A percentile compares a stretch with the other conserved stretches of the same genome.
Evolutionary conservation across 2,329 filamentous ascomycete species (phyloP).

Genomic region (Plectosphaerella sp.): DNA sequence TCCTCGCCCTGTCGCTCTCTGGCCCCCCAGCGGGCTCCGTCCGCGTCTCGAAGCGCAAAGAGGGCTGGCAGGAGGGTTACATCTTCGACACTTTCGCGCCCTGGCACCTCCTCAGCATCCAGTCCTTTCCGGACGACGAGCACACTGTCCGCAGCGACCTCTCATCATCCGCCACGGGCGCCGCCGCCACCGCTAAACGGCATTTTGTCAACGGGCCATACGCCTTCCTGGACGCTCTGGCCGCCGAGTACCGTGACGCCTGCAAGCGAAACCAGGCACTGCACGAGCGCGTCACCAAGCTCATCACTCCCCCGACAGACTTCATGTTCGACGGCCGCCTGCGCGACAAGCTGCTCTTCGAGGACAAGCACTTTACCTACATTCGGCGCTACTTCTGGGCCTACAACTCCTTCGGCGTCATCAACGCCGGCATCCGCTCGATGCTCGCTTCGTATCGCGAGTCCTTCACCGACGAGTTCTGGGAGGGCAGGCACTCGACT

Average conservation of each 20-base stretch:
- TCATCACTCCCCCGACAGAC: slow-evolving; percentile 54
- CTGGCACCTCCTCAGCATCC: slow-evolving; percentile 56
- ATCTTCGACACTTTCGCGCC: slow-evolving; percentile 55
- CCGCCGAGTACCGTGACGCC: slow-evolving; percentile 57
- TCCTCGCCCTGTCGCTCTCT: slow-evolving; percentile 53
- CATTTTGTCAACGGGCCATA: slow-evolving; percentile 57
- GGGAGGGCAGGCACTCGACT: slow-evolving; percentile 48
- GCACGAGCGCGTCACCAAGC: slow-evolving; percentile 50
- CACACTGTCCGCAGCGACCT: slow-evolving; percentile 47
- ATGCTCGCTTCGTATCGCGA: slow-evolving; percentile 54
- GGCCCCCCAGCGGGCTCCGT: slow-evolving; percentile 46
- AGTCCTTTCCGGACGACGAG: slow-evolving; percentile 56
- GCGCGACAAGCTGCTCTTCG: slow-evolving; percentile 55
- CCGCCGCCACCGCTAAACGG: slow-evolving; percentile 39
- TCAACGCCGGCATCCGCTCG: slow-evolving; percentile 54
- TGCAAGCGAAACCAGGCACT: slow-evolving; percentile 53
- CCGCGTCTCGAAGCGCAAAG: slow-evolving; percentile 42
- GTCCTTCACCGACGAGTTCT: slow-evolving; percentile 55
- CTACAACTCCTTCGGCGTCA: slow-evolving; percentile 54
- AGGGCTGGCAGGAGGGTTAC: slow-evolving; percentile 40
- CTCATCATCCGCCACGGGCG: neutral
- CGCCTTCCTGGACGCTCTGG: slow-evolving; percentile 54
- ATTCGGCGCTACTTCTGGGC: slow-evolving; percentile 60
- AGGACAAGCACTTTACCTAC: slow-evolving; percentile 57
- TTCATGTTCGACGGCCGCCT: slow-evolving; percentile 56